These are phyloP conservation scores for Arachis stenosperma DNA, from an alignment of 306 rosid genomes.

Conservation along the genomic window DNA sequence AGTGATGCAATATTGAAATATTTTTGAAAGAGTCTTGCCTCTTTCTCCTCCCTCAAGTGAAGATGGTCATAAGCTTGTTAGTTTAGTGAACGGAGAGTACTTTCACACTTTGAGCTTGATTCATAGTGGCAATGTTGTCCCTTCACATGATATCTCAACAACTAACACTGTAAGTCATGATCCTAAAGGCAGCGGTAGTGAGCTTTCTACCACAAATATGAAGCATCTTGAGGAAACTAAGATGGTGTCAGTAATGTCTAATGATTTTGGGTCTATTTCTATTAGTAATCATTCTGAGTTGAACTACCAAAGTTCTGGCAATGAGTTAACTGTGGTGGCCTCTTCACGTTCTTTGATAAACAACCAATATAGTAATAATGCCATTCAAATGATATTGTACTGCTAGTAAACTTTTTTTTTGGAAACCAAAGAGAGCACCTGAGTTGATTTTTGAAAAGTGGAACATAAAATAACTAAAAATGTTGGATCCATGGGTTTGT, in stretches of 20 bases:
- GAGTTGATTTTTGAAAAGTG: slow-evolving; percentile 48
- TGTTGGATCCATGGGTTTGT: slow-evolving; percentile 60
- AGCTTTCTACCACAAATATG: slow-evolving; percentile 30
- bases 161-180: slow-evolving; percentile 33
- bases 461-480: slow-evolving; percentile 39
- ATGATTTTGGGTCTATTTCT: slow-evolving; percentile 49
- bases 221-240: slow-evolving; percentile 50
- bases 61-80: slow-evolving; percentile 35
- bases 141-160: slow-evolving; percentile 46
- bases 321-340: slow-evolving; percentile 43
- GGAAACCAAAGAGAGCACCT: slow-evolving; percentile 53
- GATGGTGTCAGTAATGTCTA: slow-evolving; percentile 35
- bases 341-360: slow-evolving; percentile 44
- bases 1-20: slow-evolving; percentile 66
- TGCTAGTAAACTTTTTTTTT: slow-evolving; percentile 46
- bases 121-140: slow-evolving; percentile 35
- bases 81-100: slow-evolving; percentile 43
- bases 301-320: slow-evolving; percentile 43
- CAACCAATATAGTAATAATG: slow-evolving; percentile 37
- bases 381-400: slow-evolving; percentile 42
- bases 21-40: slow-evolving; percentile 59
- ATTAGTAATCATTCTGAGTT: slow-evolving; percentile 47
- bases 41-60: slow-evolving; percentile 44
- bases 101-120: slow-evolving; percentile 34
- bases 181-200: slow-evolving; percentile 38